Base-by-base conservation (phyloP, 164 flowering plant species). In the Stephania cephalantha region DNA sequence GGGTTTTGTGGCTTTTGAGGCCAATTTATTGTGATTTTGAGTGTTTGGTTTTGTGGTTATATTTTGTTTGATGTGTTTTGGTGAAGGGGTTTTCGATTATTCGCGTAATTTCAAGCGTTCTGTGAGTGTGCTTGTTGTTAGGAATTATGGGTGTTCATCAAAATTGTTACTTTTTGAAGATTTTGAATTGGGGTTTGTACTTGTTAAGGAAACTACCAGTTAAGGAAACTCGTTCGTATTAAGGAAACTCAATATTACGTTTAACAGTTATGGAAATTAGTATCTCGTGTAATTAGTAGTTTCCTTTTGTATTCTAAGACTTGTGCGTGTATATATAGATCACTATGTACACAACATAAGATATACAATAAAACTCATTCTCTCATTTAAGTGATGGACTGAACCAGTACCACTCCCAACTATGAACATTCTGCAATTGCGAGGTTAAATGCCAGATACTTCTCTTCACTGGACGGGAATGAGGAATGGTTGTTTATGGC, bases 401-500 rank as follows among this genome's bases (percentile, higher is more conserved):
- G n/a, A n/a, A n/a, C n/a, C n/a, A n/a, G n/a, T n/a, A n/a, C n/a
- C n/a, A n/a, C n/a, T n/a, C n/a, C 98, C 97, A 88, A 93, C 96
- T 86, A 89, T 80, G 80, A 85, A 82, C 81, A 86, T 86, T 88
- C 90, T 80, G 90, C 94, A 89, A 89, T 81, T 78, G 86, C 82
- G 90, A 85, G 85, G 84, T 80, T 83, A 83, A 89, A 86, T 79
- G 93, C 87, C 83, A 80, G 96, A 87, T 87, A 90, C 88, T 90
- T 90, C 87, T 88, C 94, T 88, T 84, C 91, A 74, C 85, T 80
- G 83, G 89, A 85, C 81, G 89, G 83, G 83, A 86, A 84, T 82
- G 89, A 85, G 83, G 84, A 87, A 86, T 85, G 87, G 89, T 81
- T 83, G 95, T 84, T 86, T 89, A 91, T 90, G 82, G 93, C 85